phyloP scores from a whole-genome alignment of 1,284 basidiomycete species.

The Xerocomus amazonicus region DNA sequence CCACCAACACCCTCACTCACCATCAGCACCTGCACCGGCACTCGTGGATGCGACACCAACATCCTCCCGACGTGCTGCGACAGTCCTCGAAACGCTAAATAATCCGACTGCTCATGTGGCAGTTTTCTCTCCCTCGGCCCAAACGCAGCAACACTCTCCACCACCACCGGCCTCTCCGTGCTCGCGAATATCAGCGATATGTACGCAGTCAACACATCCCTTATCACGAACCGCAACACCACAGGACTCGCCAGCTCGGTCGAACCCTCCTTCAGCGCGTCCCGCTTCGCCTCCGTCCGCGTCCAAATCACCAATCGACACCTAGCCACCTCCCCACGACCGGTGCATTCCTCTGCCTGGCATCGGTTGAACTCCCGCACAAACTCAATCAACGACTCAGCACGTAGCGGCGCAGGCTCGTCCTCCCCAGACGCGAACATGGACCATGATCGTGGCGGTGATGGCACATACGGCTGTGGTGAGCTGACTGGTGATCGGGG shows the following conservation, averaged over 20 bases:
- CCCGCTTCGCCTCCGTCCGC: slow-evolving; percentile 28
- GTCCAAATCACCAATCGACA: slow-evolving; percentile 52
- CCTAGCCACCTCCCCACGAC: neutral
- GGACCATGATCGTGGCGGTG: slow-evolving; percentile 35
- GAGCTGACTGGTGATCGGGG: slow-evolving; percentile 54
- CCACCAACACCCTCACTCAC: slow-evolving; percentile 26
- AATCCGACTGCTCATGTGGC: slow-evolving; percentile 66
- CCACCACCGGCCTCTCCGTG: slow-evolving; percentile 37
- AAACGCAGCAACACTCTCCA: slow-evolving; percentile 60
- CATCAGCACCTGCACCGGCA: slow-evolving; percentile 48
- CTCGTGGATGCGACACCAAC: slow-evolving; percentile 50
- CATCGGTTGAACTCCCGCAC: slow-evolving; percentile 49
- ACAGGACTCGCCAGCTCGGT: slow-evolving; percentile 31
- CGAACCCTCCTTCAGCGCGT: slow-evolving; percentile 12
- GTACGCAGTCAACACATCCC: slow-evolving; percentile 59
- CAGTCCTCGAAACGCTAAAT: slow-evolving; percentile 55
- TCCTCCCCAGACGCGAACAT: slow-evolving; percentile 42
- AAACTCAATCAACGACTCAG: slow-evolving; percentile 45
- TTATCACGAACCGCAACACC: slow-evolving; percentile 53
- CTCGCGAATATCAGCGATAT: slow-evolving; percentile 42
- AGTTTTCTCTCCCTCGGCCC: slow-evolving; percentile 68
- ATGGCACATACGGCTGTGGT: slow-evolving; percentile 51
- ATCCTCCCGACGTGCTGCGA: slow-evolving; percentile 62
- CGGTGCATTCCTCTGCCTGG: slow-evolving; percentile 10
- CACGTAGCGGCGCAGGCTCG: slow-evolving; percentile 36